Evolutionary conservation across 75 land plant genomes (phyloP).

Genomic region (Ceratopteris richardii): DNA sequence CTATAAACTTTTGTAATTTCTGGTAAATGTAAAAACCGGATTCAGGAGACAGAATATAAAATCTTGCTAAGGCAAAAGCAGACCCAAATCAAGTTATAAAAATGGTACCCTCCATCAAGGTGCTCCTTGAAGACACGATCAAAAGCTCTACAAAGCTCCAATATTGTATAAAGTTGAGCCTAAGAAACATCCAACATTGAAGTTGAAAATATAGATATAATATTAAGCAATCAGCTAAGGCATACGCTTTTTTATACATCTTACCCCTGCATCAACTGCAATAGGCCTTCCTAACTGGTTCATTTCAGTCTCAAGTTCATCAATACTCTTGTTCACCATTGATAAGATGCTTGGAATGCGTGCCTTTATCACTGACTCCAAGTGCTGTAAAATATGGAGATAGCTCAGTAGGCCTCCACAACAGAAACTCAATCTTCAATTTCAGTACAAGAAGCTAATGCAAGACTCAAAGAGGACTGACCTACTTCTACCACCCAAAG

Average conservation of each 20-base stretch:
- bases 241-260: neutral
- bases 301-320: conserved; percentile 78
- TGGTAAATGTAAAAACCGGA: too few species aligned
- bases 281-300: conserved; percentile 73
- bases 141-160: conserved; percentile 91
- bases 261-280: conserved; percentile 72
- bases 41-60: too few species aligned
- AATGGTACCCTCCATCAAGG: conserved; percentile 80
- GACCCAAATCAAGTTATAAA: too few species aligned
- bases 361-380: conserved; percentile 61
- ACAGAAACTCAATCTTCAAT: too few species aligned
- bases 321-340: conserved; percentile 70
- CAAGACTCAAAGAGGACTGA: too few species aligned
- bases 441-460: too few species aligned
- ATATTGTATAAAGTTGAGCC: conserved; percentile 87
- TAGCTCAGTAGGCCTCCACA: too few species aligned
- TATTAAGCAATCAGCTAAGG: too few species aligned
- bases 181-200: conserved; percentile 15
- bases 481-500: too few species aligned
- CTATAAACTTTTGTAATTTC: too few species aligned
- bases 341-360: conserved; percentile 66
- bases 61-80: too few species aligned
- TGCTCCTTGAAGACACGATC: conserved; percentile 86
- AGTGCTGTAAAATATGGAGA: conserved; percentile 68
- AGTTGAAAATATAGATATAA: neutral